Conservation (phyloP, 2,329 filamentous ascomycete species). For the Phoma sp. region DNA sequence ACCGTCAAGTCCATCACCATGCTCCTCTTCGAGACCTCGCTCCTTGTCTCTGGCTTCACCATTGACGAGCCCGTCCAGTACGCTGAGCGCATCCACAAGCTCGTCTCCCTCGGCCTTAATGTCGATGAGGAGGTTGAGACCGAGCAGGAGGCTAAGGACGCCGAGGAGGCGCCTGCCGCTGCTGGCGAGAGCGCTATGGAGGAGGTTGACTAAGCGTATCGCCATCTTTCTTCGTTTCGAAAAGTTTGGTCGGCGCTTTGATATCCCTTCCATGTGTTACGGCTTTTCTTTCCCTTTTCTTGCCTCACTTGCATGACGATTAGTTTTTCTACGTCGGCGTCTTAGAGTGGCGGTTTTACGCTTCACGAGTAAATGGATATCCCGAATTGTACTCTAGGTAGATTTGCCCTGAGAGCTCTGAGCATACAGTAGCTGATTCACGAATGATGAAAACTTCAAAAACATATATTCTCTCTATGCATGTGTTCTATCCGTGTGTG, state of each 20-base stretch:
- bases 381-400: slow-evolving; percentile 44
- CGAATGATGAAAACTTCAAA: slow-evolving; percentile 42
- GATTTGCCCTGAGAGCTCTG: slow-evolving; percentile 35
- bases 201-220: slow-evolving; percentile 85
- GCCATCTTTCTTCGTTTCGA: slow-evolving; percentile 36
- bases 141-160: slow-evolving; percentile 61
- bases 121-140: slow-evolving; percentile 91
- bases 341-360: slow-evolving; percentile 42
- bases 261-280: slow-evolving; percentile 50
- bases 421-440: slow-evolving; percentile 31
- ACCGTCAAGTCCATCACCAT: slow-evolving; percentile 99
- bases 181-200: slow-evolving; percentile 96
- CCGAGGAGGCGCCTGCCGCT: slow-evolving; percentile 64
- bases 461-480: neutral
- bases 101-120: slow-evolving; percentile 96
- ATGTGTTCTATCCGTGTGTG: no score
- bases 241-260: slow-evolving; percentile 48
- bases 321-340: slow-evolving; percentile 41
- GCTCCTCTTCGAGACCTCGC: slow-evolving; percentile 97
- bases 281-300: slow-evolving; percentile 40
- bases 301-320: slow-evolving; percentile 42
- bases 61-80: slow-evolving; percentile 98
- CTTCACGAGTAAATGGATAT: slow-evolving; percentile 46
- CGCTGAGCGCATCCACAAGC: slow-evolving; percentile 99
- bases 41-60: slow-evolving; percentile 98